Percentiles rank a stretch among this genome's conserved stretches.
phyloP scores from a whole-genome alignment of 2,329 filamentous ascomycete species.

The Diplocarpon mali region DNA sequence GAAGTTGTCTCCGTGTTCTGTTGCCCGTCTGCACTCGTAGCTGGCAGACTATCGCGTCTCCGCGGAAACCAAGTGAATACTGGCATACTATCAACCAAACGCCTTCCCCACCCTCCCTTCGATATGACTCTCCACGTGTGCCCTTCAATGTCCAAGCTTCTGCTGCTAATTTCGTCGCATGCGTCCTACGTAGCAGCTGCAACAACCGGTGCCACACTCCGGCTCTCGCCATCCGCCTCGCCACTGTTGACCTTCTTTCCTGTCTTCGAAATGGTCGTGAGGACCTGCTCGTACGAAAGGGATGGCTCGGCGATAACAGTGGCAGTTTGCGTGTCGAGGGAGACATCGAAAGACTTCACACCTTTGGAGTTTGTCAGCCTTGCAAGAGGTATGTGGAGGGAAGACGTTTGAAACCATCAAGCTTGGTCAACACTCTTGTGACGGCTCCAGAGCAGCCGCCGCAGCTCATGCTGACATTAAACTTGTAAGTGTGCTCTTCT shows the following conservation, averaged over 20 bases:
- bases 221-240: constrained; percentile 54
- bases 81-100: too few relatives aligned
- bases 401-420: constrained; percentile 63
- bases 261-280: constrained; percentile 86
- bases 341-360: constrained; percentile 77
- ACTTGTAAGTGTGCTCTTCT: constrained; percentile 77
- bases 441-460: constrained; percentile 92
- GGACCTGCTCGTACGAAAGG: constrained; percentile 69
- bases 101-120: too few relatives aligned
- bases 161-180: too few relatives aligned
- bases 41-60: too few relatives aligned
- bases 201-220: constrained; percentile 32
- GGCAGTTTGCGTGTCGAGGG: constrained; percentile 75
- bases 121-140: too few relatives aligned
- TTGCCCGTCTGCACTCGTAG: too few relatives aligned
- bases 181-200: too few relatives aligned
- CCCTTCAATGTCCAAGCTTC: too few relatives aligned
- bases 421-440: constrained; percentile 82
- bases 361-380: constrained; percentile 39
- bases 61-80: too few relatives aligned
- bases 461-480: constrained; percentile 90
- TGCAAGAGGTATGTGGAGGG: too few relatives aligned
- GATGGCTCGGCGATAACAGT: constrained; percentile 59
- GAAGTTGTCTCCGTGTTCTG: too few relatives aligned
- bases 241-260: constrained; percentile 81